Percentiles rank a stretch among this genome's conserved stretches.
These are phyloP conservation scores for Psilocybe cyanescens DNA, from an alignment of 768 basidiomycete species.

Conservation along the genomic window DNA sequence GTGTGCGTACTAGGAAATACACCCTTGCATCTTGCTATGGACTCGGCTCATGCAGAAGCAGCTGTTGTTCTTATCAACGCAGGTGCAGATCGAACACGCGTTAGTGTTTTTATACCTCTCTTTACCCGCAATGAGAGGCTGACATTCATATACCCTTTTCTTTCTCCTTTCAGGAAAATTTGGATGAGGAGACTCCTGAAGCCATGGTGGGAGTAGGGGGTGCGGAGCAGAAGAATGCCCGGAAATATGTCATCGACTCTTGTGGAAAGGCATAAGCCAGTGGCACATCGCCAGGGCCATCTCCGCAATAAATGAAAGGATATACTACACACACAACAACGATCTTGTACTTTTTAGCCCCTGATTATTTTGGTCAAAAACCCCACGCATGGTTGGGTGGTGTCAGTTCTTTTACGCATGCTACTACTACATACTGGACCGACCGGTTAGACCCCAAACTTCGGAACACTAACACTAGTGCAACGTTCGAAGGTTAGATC, in stretches of 20 bases:
- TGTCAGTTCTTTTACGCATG: background rate
- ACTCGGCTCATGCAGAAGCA: constrained; percentile 90
- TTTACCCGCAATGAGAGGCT: constrained; percentile 8
- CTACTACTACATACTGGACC: background rate
- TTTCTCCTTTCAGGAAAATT: constrained; percentile 62
- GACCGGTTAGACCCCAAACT: background rate
- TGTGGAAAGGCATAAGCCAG: constrained; percentile 57
- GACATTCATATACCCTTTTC: background rate
- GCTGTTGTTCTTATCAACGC: constrained; percentile 93
- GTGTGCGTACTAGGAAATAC: constrained; percentile 74
- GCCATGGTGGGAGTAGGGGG: constrained; percentile 91
- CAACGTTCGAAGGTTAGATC: background rate
- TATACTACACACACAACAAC: background rate
- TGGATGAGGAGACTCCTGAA: constrained; percentile 87
- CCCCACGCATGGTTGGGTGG: background rate
- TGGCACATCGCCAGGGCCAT: constrained; percentile 2
- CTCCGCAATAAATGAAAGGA: constrained; percentile 9
- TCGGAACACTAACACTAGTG: background rate
- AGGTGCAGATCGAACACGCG: constrained; percentile 89
- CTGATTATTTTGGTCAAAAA: constrained; percentile 1
- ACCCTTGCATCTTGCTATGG: constrained; percentile 96
- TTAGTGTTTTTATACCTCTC: constrained; percentile 43
- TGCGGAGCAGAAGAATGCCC: constrained; percentile 80
- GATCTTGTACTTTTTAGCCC: constrained; percentile 12
- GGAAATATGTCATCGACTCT: constrained; percentile 71